A percentile compares a stretch with the other conserved stretches of the same genome.
phyloP scores from a whole-genome alignment of 495 filamentous ascomycete genomes.

The Penicillium nucicola region DNA sequence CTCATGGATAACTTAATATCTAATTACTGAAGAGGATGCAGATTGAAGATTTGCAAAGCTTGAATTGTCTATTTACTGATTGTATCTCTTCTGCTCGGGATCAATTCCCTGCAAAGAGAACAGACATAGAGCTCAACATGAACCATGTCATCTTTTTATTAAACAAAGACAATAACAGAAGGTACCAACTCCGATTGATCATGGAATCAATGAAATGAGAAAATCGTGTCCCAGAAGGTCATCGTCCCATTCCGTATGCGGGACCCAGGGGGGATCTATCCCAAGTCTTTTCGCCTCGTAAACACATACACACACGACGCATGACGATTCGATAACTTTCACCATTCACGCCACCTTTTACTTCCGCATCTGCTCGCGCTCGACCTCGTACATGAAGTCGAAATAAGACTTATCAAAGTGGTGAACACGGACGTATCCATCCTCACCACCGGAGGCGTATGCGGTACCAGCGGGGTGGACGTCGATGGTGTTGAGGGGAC shows the following conservation, averaged over 20 bases:
- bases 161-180: conserved; percentile 36
- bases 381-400: conserved; percentile 98
- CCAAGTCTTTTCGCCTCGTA: conserved; percentile 40
- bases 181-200: conserved; percentile 49
- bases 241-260: conserved; percentile 35
- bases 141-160: conserved; percentile 40
- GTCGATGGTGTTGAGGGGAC: conserved; percentile 85
- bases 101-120: conserved; percentile 11
- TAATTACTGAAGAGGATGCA: neutral
- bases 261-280: conserved; percentile 17
- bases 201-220: conserved; percentile 44
- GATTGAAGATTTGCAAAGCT: conserved; percentile 23
- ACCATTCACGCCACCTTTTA: conserved; percentile 23
- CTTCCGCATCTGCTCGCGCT: conserved; percentile 60
- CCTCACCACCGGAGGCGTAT: conserved; percentile 93
- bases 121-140: conserved; percentile 17
- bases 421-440: conserved; percentile 97
- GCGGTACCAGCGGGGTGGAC: conserved; percentile 85
- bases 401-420: conserved; percentile 98
- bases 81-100: conserved; percentile 16
- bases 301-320: conserved; percentile 40
- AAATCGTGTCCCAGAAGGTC: conserved; percentile 38
- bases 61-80: conserved; percentile 30
- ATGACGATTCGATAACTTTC: conserved; percentile 19
- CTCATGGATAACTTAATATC: neutral